A percentile compares a stretch with the other conserved stretches of the same genome.
phyloP scores from a whole-genome alignment of 2,329 filamentous ascomycete species.

The Cercospora nicotianae region DNA sequence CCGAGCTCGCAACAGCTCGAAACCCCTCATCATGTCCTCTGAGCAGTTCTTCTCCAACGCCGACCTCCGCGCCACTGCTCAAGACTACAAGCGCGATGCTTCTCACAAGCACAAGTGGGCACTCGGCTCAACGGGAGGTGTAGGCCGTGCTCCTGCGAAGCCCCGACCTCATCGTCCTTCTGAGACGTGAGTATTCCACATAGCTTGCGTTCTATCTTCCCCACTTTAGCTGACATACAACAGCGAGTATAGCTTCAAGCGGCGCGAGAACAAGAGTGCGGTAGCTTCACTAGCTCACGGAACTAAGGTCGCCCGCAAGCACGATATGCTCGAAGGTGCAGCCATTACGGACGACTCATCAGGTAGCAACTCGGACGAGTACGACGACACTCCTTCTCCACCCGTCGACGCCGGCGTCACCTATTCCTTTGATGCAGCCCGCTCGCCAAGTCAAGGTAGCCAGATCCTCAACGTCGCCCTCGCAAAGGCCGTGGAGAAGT shows the following conservation, averaged over 20 bases:
- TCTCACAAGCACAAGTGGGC: conserved; percentile 54
- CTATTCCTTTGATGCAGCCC: conserved; percentile 56
- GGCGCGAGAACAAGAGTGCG: conserved; percentile 33
- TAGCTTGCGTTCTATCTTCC: neutral
- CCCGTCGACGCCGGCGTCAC: conserved; percentile 51
- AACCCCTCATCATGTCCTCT: conserved; percentile 43
- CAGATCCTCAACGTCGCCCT: conserved; percentile 59
- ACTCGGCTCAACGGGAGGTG: conserved; percentile 41
- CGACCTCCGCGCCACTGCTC: conserved; percentile 57
- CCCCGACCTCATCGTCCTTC: conserved; percentile 37
- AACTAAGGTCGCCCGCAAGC: conserved; percentile 42
- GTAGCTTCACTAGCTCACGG: conserved; percentile 33
- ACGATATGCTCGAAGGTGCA: conserved; percentile 45
- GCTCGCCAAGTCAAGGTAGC: conserved; percentile 54
- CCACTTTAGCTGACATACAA: conserved; percentile 12
- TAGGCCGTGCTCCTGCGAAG: conserved; percentile 35
- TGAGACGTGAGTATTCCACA: conserved; percentile 34
- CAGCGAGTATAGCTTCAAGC: conserved; percentile 34
- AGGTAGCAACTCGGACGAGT: conserved; percentile 48
- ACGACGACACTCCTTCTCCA: conserved; percentile 48
- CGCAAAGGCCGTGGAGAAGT: conserved; percentile 59
- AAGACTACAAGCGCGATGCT: conserved; percentile 54
- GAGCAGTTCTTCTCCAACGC: conserved; percentile 49
- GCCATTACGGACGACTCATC: conserved; percentile 42
- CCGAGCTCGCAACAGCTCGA: neutral